Base-by-base conservation (phyloP, 2,329 filamentous ascomycete genomes). In the Uncinocarpus reesii region DNA sequence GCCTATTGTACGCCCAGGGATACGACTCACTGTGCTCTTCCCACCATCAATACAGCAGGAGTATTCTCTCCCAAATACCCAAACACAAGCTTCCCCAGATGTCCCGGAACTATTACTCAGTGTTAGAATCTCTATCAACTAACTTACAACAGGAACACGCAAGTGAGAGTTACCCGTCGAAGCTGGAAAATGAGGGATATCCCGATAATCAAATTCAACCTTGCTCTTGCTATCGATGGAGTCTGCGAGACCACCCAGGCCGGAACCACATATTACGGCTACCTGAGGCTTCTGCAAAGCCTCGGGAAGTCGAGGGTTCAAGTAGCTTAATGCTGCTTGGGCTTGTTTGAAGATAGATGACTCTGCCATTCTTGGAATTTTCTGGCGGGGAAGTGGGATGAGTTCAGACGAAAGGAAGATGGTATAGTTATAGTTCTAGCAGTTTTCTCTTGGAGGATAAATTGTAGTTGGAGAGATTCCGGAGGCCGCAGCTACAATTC, bases 21-120 rank as follows among this genome's bases (percentile, higher is more conserved):
- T 36, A 45, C 36, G n/a, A 71, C 77, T 71, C 53, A 81, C 79
- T 83, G 79, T 56, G 75, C 75, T 59, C 80, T 71, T 54, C 79
- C 80, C 52, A 81, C 77, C 64, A 83, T 75, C 56, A 83, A 68
- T 23, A 81, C 76, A 5, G 77, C 76, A 1, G 79, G 76, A 4
- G 72, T 71, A 54, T 73, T 68, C 37, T 68, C 63, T 15, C 75
- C 75, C 49, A 83, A 70, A 23, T 74, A 69, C 13, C 79, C 78
- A 62, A 82, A 82, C 7, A 83, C 75, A 49, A 83, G 69, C 60
- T 80, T 81, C 41, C 79, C 79, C 51, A 75, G 77, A 72, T 83
- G 79, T 26, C 79, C 79, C 40, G 69, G 64, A 13, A 80, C 68
- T 69, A 53, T n/a, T 36, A 21, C 40, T 7, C 7, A 35, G 36